Evolutionary conservation across 2,329 filamentous ascomycete species (phyloP), one percentile per base, ranked within the genome.

Genomic region (Ophiocordyceps camponoti-leonardi): DNA sequence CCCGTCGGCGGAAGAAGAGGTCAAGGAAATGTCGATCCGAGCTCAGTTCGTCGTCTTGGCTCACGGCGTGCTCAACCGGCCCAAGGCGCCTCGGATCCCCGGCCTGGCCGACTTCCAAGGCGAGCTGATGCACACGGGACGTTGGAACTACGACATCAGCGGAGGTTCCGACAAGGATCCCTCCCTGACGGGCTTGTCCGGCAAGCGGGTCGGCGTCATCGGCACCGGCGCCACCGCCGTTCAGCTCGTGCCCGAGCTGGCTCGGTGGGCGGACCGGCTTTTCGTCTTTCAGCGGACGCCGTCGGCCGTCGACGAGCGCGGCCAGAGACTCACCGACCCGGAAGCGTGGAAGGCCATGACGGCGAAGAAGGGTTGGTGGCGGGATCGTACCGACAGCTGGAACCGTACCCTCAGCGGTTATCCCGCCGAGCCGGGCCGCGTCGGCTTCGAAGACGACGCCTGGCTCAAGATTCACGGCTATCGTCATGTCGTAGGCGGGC

Each of bases 241-340:
- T 3, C 67, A 71, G 48, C 61, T 60, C 1, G 53, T 72, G 0
- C 67, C 71, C 0, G 53, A 60, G 18, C 53, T 75, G 1, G 69
- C 66, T 2, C 60, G 66, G 42, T 69, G 62, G 47, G 66, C 69
- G 0, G 66, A 70, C 43, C 59, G 74, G 37, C 52, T 77, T 3
- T 72, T 67, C 49, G 71, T 77, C n/a, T 66, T 77, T 52, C 73
- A 77, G 53, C 67, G 73, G 3, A 77, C 73, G 3, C 72, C 72
- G 4, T 62, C 66, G 1, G 57, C 58, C 0, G 60, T 71, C 5
- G 60, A 61, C 20, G 50, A 52, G 18, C 63, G 67, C 11, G 61
- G 53, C 16, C 60, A 70, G 44, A 51, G 55, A 6, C 46, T 56
- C 1, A 73, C 66, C 0, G 64, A 73, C 40, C 56, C 57, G 0